phyloP scores from a whole-genome alignment of 306 rosid genomes.

The Corylus americana region DNA sequence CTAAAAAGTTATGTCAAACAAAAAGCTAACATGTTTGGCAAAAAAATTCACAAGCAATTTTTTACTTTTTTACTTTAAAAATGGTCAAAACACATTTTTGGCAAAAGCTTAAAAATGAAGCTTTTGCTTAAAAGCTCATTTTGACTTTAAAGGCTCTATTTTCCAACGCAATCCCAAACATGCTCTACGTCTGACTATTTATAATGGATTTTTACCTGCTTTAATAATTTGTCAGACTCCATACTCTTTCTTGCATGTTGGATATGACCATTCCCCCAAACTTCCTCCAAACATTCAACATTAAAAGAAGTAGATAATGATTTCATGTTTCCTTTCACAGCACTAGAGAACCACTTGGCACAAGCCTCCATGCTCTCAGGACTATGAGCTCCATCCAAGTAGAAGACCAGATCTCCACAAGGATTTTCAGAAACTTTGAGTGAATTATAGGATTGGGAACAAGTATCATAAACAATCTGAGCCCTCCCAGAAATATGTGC shows the following conservation, averaged over 20 bases:
- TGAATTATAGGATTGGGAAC: constrained; percentile 28
- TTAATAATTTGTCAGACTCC: constrained; percentile 40
- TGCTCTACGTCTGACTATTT: constrained; percentile 12
- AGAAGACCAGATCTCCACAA: constrained; percentile 62
- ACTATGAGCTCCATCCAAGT: constrained; percentile 89
- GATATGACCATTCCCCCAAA: constrained; percentile 36
- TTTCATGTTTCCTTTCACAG: constrained; percentile 32
- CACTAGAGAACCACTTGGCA: constrained; percentile 53
- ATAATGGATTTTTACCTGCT: constrained; percentile 39
- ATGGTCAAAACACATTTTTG: too few relatives aligned
- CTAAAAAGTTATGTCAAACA: too few relatives aligned
- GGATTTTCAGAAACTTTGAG: constrained; percentile 34
- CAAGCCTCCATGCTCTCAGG: constrained; percentile 84
- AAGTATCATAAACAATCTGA: constrained; percentile 55
- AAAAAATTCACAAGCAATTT: too few relatives aligned
- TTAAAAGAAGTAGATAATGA: constrained; percentile 26
- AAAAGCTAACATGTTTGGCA: too few relatives aligned
- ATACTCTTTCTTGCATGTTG: constrained; percentile 22
- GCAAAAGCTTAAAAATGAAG: too few relatives aligned
- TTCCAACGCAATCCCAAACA: too few relatives aligned
- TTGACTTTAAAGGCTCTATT: too few relatives aligned
- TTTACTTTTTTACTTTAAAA: too few relatives aligned
- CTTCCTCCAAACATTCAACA: constrained; percentile 29
- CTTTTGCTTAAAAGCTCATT: too few relatives aligned
- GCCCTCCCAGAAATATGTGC: constrained; percentile 69